A percentile compares a stretch with the other conserved stretches of the same genome.
Evolutionary conservation across 78 protist species (phyloP).

Genomic region (Salpingoeca rosetta): DNA sequence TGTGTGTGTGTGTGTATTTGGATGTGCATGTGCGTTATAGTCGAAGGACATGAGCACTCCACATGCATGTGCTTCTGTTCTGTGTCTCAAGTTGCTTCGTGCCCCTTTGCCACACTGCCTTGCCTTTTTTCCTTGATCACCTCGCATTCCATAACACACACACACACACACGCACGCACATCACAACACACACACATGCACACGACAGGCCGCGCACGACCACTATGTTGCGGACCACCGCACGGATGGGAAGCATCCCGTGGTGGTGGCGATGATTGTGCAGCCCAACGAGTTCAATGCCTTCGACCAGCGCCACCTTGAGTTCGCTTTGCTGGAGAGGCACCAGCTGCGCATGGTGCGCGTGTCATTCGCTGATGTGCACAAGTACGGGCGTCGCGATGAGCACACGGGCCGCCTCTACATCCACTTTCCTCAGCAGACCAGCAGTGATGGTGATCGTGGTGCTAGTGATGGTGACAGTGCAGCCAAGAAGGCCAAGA

Average conservation of each 20-base stretch:
- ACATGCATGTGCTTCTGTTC: too few relatives aligned
- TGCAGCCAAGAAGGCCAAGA: too few relatives aligned
- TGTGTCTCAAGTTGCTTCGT: too few relatives aligned
- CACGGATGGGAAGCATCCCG: neutral
- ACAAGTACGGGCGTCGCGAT: slow-evolving; percentile 7
- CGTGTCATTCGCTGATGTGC: slow-evolving; percentile 31
- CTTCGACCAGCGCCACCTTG: slow-evolving; percentile 61
- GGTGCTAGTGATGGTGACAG: too few relatives aligned
- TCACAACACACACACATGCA: neutral
- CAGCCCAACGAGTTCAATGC: slow-evolving; percentile 60
- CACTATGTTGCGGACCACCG: neutral
- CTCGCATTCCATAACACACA: neutral
- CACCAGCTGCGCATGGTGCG: slow-evolving; percentile 33
- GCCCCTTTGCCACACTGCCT: neutral
- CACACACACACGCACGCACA: neutral
- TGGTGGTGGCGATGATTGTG: slow-evolving; percentile 52
- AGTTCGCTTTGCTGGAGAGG: slow-evolving; percentile 33
- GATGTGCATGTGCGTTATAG: too few relatives aligned
- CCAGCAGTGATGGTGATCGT: too few relatives aligned
- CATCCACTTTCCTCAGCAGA: too few relatives aligned
- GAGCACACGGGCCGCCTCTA: neutral
- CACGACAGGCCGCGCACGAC: neutral
- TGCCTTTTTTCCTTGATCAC: slow-evolving; percentile 18
- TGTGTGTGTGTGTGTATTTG: too few relatives aligned
- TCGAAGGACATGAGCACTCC: too few relatives aligned